Evolutionary conservation across 2,329 filamentous ascomycete genomes (phyloP).

Genomic region (Capronia epimyces): DNA sequence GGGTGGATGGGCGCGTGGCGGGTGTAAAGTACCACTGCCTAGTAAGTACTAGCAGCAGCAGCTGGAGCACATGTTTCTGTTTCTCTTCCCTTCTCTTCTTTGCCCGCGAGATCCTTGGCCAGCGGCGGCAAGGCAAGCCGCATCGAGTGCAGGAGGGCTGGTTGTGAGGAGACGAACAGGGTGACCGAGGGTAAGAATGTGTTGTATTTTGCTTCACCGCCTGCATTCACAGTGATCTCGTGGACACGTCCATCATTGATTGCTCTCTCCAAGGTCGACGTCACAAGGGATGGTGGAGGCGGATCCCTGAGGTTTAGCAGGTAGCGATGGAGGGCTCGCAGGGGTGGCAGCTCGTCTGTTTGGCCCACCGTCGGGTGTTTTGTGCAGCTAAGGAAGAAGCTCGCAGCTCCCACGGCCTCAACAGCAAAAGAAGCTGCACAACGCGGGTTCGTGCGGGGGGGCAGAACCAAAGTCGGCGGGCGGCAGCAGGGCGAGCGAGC

Average conservation of each 20-base stretch:
- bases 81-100: too few relatives aligned
- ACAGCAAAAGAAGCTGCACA: neutral
- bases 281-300: neutral
- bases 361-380: neutral
- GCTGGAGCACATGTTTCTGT: neutral
- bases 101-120: too few relatives aligned
- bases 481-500: too few relatives aligned
- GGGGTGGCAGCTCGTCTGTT: neutral
- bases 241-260: neutral
- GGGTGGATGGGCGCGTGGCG: neutral
- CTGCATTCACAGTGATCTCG: neutral
- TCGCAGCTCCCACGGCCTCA: neutral
- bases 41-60: too few relatives aligned
- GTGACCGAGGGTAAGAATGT: too few relatives aligned
- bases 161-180: too few relatives aligned
- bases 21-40: too few relatives aligned
- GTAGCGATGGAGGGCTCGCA: neutral
- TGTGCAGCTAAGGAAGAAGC: conserved; percentile 1
- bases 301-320: neutral
- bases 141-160: too few relatives aligned
- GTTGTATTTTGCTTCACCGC: neutral
- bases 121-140: too few relatives aligned
- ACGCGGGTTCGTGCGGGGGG: neutral
- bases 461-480: too few relatives aligned
- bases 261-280: neutral